Evolutionary conservation across 2,329 filamentous ascomycete species (phyloP).

Genomic region (Clonostachys chloroleuca): DNA sequence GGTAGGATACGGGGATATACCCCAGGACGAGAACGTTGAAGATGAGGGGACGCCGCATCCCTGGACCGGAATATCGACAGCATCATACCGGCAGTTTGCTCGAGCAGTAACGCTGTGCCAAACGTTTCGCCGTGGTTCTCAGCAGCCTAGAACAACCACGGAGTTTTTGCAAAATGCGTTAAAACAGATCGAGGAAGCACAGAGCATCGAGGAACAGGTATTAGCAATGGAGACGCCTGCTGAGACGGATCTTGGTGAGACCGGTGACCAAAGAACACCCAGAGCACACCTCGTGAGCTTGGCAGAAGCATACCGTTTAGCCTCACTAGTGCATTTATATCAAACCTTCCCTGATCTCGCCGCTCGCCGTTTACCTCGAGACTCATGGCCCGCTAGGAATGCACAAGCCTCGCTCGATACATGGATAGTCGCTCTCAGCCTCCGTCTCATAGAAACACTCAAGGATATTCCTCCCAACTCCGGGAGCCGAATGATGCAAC

Average conservation of each 20-base stretch:
- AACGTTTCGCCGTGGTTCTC: constrained; percentile 18
- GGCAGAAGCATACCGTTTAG: constrained; percentile 29
- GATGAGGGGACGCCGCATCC: constrained; percentile 17
- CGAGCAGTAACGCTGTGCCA: constrained; percentile 27
- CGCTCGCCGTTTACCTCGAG: constrained; percentile 16
- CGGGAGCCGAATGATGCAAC: constrained; percentile 28
- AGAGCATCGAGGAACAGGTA: constrained; percentile 24
- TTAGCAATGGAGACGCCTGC: constrained; percentile 19
- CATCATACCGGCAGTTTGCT: constrained; percentile 22
- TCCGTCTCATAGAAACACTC: constrained; percentile 22
- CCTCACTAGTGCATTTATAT: constrained; percentile 30
- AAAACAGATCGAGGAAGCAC: constrained; percentile 23
- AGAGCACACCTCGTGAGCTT: constrained; percentile 22
- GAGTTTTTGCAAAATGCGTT: constrained; percentile 13
- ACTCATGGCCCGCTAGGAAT: constrained; percentile 3
- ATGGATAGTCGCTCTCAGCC: constrained; percentile 27
- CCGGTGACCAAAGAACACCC: constrained; percentile 17
- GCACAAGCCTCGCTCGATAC: constrained; percentile 20
- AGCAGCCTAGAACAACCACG: constrained; percentile 12
- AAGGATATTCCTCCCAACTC: constrained; percentile 25
- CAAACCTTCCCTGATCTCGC: constrained; percentile 28
- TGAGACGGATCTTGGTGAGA: constrained; percentile 12
- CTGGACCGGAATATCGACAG: constrained; percentile 29
- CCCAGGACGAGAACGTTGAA: background rate
- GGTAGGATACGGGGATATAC: constrained; percentile 10